phyloP scores from a whole-genome alignment of 1,139 yeast genomes.

The Diutina rugosa region DNA sequence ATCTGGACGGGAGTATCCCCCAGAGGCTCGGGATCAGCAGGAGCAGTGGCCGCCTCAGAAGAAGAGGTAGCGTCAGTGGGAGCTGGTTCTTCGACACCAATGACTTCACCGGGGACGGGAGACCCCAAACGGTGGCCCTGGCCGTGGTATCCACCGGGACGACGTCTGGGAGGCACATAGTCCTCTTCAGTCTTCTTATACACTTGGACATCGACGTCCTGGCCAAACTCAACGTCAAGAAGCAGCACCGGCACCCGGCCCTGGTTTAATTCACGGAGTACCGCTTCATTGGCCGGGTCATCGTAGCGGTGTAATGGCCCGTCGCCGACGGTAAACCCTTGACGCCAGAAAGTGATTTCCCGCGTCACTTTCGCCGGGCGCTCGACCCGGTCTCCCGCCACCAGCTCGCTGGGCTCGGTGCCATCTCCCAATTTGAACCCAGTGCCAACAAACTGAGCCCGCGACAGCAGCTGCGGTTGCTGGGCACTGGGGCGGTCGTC shows the following conservation, averaged over 20 bases:
- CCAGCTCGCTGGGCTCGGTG: conserved; percentile 27
- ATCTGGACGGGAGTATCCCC: conserved; percentile 78
- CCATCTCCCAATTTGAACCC: conserved; percentile 76
- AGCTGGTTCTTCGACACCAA: conserved; percentile 5
- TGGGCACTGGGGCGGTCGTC: conserved; percentile 31
- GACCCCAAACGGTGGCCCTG: conserved; percentile 84
- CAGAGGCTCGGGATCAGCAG: conserved; percentile 17
- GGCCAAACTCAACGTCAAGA: conserved; percentile 76
- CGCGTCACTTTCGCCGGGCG: conserved; percentile 42
- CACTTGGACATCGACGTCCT: conserved; percentile 93
- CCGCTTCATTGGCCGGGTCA: conserved; percentile 73
- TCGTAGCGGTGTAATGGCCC: conserved; percentile 80
- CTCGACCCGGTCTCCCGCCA: conserved; percentile 13
- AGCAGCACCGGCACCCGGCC: conserved; percentile 91
- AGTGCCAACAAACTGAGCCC: conserved; percentile 40
- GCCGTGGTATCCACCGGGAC: conserved; percentile 64
- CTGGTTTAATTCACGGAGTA: conserved; percentile 66
- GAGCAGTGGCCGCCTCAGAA: conserved; percentile 8
- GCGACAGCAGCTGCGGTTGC: background rate
- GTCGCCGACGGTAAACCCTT: conserved; percentile 91
- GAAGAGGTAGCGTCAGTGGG: conserved; percentile 10
- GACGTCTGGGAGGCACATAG: conserved; percentile 59
- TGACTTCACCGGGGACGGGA: conserved; percentile 62
- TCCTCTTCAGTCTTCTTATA: conserved; percentile 71
- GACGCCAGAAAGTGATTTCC: conserved; percentile 87